A percentile compares a stretch with the other conserved stretches of the same genome.
phyloP scores from a whole-genome alignment of 768 basidiomycete species.

The Leccinum disarticulatum region DNA sequence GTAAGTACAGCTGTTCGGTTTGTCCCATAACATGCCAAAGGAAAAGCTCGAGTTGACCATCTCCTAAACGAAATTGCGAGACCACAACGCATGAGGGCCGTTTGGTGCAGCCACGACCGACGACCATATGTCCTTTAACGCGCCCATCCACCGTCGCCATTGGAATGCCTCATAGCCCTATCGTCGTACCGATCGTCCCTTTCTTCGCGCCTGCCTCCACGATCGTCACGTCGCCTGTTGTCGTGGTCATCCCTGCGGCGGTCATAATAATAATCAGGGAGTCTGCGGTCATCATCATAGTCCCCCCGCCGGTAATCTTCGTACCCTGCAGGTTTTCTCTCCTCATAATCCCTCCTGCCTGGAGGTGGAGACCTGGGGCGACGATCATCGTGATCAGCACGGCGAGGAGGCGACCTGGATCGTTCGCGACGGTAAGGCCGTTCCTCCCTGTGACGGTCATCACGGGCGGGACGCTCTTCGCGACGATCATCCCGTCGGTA shows the following conservation, averaged over 20 bases:
- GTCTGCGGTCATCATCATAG: constrained; percentile 77
- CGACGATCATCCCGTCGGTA: constrained; percentile 76
- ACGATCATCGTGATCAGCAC: constrained; percentile 71
- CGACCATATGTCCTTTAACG: constrained; percentile 54
- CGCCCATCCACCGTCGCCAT: constrained; percentile 77
- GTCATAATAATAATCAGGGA: constrained; percentile 84
- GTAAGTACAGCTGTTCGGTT: constrained; percentile 40
- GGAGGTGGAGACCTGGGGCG: constrained; percentile 77
- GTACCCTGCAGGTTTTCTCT: constrained; percentile 89
- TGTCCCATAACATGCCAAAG: constrained; percentile 38
- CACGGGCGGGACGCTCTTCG: constrained; percentile 53
- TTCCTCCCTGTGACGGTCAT: constrained; percentile 57
- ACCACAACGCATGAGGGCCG: constrained; percentile 34
- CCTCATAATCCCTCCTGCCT: constrained; percentile 76
- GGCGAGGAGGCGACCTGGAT: constrained; percentile 78
- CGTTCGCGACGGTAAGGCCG: constrained; percentile 68
- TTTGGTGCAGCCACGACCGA: constrained; percentile 36
- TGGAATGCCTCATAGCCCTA: constrained; percentile 67
- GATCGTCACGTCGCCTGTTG: constrained; percentile 58
- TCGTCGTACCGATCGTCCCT: constrained; percentile 83
- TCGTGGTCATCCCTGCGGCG: constrained; percentile 80
- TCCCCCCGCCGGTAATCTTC: constrained; percentile 85
- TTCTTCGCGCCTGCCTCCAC: constrained; percentile 76
- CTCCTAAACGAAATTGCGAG: constrained; percentile 52
- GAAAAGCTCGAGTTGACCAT: constrained; percentile 41